Evolutionary conservation across 352 stramenopile genomes (phyloP).

Genomic region (Phytophthora colocasiae): DNA sequence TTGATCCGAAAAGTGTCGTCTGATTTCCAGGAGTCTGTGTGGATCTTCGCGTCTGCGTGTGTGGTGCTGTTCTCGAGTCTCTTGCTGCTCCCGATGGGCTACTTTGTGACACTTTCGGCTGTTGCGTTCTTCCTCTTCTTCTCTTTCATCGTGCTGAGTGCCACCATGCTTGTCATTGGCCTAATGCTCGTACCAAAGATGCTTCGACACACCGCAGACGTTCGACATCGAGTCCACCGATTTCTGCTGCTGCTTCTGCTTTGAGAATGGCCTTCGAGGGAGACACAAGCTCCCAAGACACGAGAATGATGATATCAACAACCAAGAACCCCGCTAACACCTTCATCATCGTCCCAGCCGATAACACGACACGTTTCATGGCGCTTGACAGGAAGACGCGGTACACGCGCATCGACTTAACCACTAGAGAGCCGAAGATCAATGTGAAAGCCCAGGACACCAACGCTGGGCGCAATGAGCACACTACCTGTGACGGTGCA

Average conservation of each 20-base stretch:
- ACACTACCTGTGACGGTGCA: constrained; percentile 42
- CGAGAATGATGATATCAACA: constrained; percentile 46
- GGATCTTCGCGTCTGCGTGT: constrained; percentile 57
- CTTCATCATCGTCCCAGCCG: constrained; percentile 49
- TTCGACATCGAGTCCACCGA: constrained; percentile 37
- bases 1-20: constrained; percentile 57
- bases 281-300: constrained; percentile 39
- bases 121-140: constrained; percentile 49
- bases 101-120: constrained; percentile 51
- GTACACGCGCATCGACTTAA: constrained; percentile 67
- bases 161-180: constrained; percentile 39
- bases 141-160: constrained; percentile 32
- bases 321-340: constrained; percentile 42
- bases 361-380: constrained; percentile 56
- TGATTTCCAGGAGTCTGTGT: constrained; percentile 63
- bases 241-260: constrained; percentile 16
- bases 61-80: constrained; percentile 52
- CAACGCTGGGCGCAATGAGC: constrained; percentile 37
- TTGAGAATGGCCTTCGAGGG: constrained; percentile 20
- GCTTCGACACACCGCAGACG: constrained; percentile 32
- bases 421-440: constrained; percentile 54
- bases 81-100: constrained; percentile 51
- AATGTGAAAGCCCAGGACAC: constrained; percentile 54
- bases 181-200: constrained; percentile 53
- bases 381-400: constrained; percentile 49